Conservation (phyloP, 2,329 filamentous ascomycete genomes). For the Cladophialophora chaetospira region DNA sequence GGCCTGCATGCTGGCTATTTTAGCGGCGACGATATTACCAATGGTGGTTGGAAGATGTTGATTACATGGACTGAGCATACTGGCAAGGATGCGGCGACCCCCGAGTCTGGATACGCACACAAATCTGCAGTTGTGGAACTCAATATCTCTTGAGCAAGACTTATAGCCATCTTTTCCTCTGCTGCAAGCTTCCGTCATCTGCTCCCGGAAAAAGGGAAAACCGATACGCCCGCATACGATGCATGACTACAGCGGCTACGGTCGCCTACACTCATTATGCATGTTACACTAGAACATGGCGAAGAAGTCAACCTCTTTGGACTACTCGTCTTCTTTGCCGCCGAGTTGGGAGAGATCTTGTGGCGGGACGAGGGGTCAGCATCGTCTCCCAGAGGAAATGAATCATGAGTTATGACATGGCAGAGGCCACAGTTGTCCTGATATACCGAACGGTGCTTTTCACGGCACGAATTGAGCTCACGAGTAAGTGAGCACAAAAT, state of each 20-base stretch:
- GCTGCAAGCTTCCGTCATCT: neutral
- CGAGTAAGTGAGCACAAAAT: too few species aligned
- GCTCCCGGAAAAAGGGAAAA: neutral
- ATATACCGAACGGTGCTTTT: neutral
- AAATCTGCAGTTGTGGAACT: constrained; percentile 25
- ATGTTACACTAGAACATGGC: neutral
- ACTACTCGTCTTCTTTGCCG: constrained; percentile 1
- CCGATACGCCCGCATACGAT: constrained; percentile 8
- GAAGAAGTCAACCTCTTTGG: neutral
- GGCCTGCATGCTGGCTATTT: constrained; percentile 38
- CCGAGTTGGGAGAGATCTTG: neutral
- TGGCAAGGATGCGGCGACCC: constrained; percentile 31
- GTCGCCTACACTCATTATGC: neutral
- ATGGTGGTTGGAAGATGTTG: constrained; percentile 38
- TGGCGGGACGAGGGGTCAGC: neutral
- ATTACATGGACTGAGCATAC: constrained; percentile 39
- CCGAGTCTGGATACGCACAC: constrained; percentile 34
- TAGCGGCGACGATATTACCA: constrained; percentile 36
- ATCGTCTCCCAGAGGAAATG: neutral
- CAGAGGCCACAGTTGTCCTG: neutral
- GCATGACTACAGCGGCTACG: neutral
- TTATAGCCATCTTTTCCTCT: neutral
- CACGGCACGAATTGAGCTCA: constrained; percentile 1
- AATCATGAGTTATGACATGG: constrained; percentile 11
- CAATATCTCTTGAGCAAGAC: constrained; percentile 4